Base-by-base conservation (phyloP, 2,329 filamentous ascomycete species). In the Chaetomium strumarium region DNA sequence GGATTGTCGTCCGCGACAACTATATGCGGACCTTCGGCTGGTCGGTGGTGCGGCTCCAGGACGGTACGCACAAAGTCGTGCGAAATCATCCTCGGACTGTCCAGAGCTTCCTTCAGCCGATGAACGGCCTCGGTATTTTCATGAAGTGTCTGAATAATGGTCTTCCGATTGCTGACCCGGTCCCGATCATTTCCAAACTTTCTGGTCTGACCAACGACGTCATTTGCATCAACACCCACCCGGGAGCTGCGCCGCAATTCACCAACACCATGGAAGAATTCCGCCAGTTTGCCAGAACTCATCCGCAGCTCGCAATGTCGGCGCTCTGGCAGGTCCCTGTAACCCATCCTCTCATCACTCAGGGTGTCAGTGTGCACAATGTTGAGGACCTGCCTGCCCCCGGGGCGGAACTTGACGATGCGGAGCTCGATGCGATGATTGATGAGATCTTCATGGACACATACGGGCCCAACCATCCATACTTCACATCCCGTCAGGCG, bases 21-120 rank as follows among this genome's bases (percentile, higher is more conserved):
- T 62, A 62, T 52, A 42, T 62, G 50, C n/a, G 17, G 13, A 36
- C 53, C 1, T 46, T 60, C 8, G 57, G 60, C 34, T 61, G 60
- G 59, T 19, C 49, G 9, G 24, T 60, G n/a, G 34, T 55, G 3
- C 41, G 30, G 42, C 43, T 52, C 31, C 41, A 53, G 3, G 51
- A 59, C 30, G 57, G 55, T 46, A 53, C 55, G 12, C 46, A 55
- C 39, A 52, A 49, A 20, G 24, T 58, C 13, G 39, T 53, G 39
- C 58, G 58, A 38, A 54, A 33, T 1, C 34, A 41, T 11, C n/a
- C 30, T 24, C 45, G 46, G 7, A 24, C 6, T 5, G 31, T 59
- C 1, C 41, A 49, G 38, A 52, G 56, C 34, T 41, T 40, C 11
- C 36, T 54, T 2, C 58, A 59, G 39, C 58, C 54, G n/a, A 58